Evolutionary conservation across 805 yeast species (phyloP).

Genomic region (Starmerella riodocensis): DNA sequence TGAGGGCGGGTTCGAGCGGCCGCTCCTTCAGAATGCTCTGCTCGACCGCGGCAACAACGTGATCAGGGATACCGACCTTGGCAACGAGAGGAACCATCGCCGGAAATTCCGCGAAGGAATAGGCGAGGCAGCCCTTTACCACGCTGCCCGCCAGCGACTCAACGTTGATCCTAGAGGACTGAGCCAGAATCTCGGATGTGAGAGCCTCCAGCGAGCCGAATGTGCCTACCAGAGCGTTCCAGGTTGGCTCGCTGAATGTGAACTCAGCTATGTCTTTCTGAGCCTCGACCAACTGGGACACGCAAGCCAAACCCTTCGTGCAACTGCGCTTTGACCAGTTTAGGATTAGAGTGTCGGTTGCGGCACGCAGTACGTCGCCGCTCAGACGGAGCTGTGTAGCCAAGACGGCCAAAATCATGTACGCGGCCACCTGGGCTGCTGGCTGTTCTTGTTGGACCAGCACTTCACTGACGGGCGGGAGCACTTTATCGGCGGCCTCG

Average conservation of each 20-base stretch:
- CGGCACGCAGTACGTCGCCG: conserved; percentile 41
- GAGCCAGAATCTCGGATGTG: neutral
- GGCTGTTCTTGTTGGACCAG: conserved; percentile 23
- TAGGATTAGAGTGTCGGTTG: conserved; percentile 43
- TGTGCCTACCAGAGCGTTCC: conserved; percentile 8
- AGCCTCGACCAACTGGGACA: conserved; percentile 26
- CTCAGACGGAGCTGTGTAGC: conserved; percentile 58
- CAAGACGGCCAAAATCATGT: conserved; percentile 66
- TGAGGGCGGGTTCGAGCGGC: conserved; percentile 12
- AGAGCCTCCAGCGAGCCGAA: conserved; percentile 1
- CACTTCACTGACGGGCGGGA: conserved; percentile 27
- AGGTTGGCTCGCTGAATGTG: conserved; percentile 17
- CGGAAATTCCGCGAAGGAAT: conserved; percentile 13
- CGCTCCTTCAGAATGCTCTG: neutral
- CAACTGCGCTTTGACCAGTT: conserved; percentile 30
- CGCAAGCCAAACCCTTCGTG: conserved; percentile 25
- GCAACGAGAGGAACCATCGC: conserved; percentile 9
- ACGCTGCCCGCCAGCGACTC: neutral
- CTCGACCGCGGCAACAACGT: neutral
- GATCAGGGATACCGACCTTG: neutral
- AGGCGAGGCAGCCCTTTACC: neutral
- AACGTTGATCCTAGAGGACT: neutral
- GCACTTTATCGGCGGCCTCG: conserved; percentile 27
- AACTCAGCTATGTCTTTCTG: conserved; percentile 10
- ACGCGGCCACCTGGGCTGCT: conserved; percentile 71